Evolutionary conservation across 139 green algal genomes (phyloP).

Genomic region (Chlorella sp.): DNA sequence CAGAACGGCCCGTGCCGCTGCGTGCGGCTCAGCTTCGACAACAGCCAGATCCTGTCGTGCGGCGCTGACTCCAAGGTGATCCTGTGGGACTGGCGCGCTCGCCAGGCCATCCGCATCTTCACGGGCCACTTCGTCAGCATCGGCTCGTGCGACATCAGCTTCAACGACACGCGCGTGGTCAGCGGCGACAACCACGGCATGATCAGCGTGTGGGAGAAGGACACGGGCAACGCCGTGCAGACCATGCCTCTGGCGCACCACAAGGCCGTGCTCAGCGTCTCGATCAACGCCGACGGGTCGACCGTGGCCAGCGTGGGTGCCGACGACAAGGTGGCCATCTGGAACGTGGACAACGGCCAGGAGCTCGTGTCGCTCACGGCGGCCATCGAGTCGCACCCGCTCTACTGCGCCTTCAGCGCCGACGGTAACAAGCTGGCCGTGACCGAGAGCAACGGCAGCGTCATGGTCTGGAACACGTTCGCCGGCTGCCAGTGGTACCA

Average conservation of each 20-base stretch:
- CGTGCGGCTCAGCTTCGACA: conserved; percentile 29
- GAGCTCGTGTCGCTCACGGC: conserved; percentile 38
- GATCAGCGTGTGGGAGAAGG: conserved; percentile 41
- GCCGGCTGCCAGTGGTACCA: conserved; percentile 37
- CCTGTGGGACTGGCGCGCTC: conserved; percentile 41
- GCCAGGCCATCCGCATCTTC: conserved; percentile 30
- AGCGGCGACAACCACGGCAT: conserved; percentile 34
- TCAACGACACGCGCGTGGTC: conserved; percentile 5
- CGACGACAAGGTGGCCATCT: conserved; percentile 44
- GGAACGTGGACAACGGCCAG: conserved; percentile 35
- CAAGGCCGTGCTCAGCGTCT: conserved; percentile 27
- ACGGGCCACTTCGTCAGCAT: conserved; percentile 45
- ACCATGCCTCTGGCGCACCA: conserved; percentile 37
- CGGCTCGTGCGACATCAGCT: conserved; percentile 28
- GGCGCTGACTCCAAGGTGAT: conserved; percentile 39
- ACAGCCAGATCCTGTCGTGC: conserved; percentile 37
- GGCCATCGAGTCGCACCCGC: conserved; percentile 34
- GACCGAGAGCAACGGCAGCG: conserved; percentile 36
- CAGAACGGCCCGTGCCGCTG: conserved; percentile 43
- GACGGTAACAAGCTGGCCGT: conserved; percentile 42
- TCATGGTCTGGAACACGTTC: conserved; percentile 39
- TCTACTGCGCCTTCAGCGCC: conserved; percentile 37
- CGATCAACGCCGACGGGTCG: conserved; percentile 31
- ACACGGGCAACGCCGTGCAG: conserved; percentile 34
- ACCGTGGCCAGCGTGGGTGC: conserved; percentile 34